Evolutionary conservation across 2,329 filamentous ascomycete species (phyloP), one percentile per base, ranked within the genome.

Genomic region (Penicillium sp.): DNA sequence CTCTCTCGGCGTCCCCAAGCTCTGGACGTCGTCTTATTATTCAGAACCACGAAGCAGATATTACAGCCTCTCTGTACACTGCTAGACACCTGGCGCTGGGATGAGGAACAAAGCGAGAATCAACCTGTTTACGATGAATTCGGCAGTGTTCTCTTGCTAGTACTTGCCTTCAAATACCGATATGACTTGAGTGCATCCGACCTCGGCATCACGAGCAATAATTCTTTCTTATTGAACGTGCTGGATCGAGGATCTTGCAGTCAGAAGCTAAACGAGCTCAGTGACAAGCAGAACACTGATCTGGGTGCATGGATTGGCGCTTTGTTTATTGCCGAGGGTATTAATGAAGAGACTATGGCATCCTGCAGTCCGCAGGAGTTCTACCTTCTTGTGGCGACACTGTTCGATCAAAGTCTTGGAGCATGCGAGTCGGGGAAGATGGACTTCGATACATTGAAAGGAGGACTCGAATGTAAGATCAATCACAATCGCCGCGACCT

Each of bases 51-150:
- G 16, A 76, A 77, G 3, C 81, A 79, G 51, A 76, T 87, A 22
- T 68, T 87, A n/a, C 78, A 80, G 33, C 85, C 85, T 21, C 71
- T 88, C 1, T 87, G 84, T 68, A 72, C 76, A 27, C 71, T 86
- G 45, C 69, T 88, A 14, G 84, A 88, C 62, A 79, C 82, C n/a
- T 88, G 85, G 86, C 79, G 79, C 43, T 86, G 85, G 72, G 85
- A 87, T 54, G 84, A 85, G 60, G 85, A 87, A 54, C 84, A 87
- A 71, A 82, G 80, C 46, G 85, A 88, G 63, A 84, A 84, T 52
- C 85, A 87, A 63, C 85, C 85, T 0, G 79, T 87, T 3, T 88
- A 88, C 60, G 85, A 88, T 62, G 86, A 88, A 61, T 88, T 87
- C 58, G 84, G 84, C 2, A 82, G 84, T 14, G 81, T 87, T 22